These are phyloP conservation scores for Pyrenula massariospora DNA, from an alignment of 495 filamentous ascomycete genomes.

Conservation along the genomic window DNA sequence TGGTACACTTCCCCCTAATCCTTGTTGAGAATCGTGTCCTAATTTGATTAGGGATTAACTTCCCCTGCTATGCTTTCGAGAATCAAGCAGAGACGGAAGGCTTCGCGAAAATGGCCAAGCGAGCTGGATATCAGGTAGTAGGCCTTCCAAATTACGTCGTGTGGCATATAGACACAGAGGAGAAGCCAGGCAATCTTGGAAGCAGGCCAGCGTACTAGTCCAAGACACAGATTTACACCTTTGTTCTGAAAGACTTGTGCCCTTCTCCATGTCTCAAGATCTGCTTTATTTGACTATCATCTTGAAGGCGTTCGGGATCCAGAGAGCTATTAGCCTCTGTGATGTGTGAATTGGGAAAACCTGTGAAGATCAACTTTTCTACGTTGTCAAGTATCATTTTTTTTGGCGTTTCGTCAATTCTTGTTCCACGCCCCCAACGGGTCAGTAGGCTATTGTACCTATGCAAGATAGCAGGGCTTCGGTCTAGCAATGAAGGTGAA, in stretches of 20 bases:
- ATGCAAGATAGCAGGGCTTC: too few species aligned
- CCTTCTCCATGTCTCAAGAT: background rate
- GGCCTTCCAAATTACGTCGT: constrained; percentile 96
- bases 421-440: too few species aligned
- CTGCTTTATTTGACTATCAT: background rate
- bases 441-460: too few species aligned
- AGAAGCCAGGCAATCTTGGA: constrained; percentile 70
- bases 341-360: background rate
- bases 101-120: constrained; percentile 97
- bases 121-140: constrained; percentile 84
- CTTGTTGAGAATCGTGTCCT: background rate
- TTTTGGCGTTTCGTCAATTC: too few species aligned
- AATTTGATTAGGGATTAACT: constrained; percentile 68
- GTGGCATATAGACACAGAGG: constrained; percentile 98
- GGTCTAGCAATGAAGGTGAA: too few species aligned
- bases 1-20: constrained; percentile 57
- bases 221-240: too few species aligned
- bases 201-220: background rate
- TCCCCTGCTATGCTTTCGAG: constrained; percentile 93
- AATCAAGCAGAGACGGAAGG: constrained; percentile 99
- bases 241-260: background rate
- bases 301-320: background rate
- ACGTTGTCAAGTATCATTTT: background rate
- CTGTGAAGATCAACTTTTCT: background rate
- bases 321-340: background rate